Percentiles rank a stretch among this genome's conserved stretches.
phyloP scores from a whole-genome alignment of 139 green algal species.

The Penium margaritaceum region DNA sequence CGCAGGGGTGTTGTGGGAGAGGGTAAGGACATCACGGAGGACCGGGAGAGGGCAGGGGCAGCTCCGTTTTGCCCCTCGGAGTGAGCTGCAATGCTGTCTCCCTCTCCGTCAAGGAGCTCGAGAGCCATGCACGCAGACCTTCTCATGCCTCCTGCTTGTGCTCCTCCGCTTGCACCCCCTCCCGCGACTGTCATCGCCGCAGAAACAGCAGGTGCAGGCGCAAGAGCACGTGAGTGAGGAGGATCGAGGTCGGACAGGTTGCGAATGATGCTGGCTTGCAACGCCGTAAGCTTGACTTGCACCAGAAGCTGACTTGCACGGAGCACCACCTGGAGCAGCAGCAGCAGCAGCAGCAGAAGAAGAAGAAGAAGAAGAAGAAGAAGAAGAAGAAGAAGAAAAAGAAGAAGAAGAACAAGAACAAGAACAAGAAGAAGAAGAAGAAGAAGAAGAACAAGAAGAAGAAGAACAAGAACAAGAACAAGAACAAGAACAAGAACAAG shows the following conservation, averaged over 20 bases:
- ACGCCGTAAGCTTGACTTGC: constrained; percentile 76
- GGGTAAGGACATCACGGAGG: too few relatives aligned
- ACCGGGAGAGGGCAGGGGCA: too few relatives aligned
- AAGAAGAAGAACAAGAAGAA: neutral
- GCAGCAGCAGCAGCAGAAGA: constrained; percentile 68
- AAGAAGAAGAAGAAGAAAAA: constrained; percentile 65
- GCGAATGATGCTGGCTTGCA: constrained; percentile 72
- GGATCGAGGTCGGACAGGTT: constrained; percentile 57
- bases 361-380: constrained; percentile 73
- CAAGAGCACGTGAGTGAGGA: too few relatives aligned
- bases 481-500: neutral
- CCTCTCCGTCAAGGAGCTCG: too few relatives aligned
- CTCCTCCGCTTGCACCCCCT: too few relatives aligned
- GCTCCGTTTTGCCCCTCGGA: too few relatives aligned
- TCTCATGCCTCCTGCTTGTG: too few relatives aligned
- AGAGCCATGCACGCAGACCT: too few relatives aligned
- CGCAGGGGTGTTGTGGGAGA: too few relatives aligned
- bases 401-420: constrained; percentile 35
- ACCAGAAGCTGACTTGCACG: constrained; percentile 55
- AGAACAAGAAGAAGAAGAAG: neutral
- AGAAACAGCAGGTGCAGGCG: too few relatives aligned
- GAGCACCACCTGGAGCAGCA: constrained; percentile 28
- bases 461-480: neutral
- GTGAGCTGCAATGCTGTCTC: too few relatives aligned
- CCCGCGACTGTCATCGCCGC: neutral